Conservation (phyloP, 1,284 basidiomycete genomes). For the Heterobasidion occidentale region DNA sequence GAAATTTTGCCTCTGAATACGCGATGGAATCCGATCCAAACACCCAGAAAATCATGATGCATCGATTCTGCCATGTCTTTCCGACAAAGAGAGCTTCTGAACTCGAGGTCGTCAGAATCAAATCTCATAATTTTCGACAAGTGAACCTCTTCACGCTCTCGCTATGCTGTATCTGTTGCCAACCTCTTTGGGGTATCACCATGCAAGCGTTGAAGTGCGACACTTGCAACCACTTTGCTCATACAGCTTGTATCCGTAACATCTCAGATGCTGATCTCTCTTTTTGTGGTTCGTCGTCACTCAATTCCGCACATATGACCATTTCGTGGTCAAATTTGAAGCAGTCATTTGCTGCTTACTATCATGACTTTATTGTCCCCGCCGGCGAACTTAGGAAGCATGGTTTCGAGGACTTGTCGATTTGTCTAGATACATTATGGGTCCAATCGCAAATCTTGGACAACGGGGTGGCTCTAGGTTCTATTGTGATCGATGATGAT, state of each 20-base stretch:
- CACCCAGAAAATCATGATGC: conserved; percentile 48
- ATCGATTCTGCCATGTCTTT: conserved; percentile 50
- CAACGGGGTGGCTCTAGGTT: conserved; percentile 58
- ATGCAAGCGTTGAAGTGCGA: conserved; percentile 59
- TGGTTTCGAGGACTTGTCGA: conserved; percentile 63
- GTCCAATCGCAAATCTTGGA: conserved; percentile 58
- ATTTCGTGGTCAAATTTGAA: conserved; percentile 43
- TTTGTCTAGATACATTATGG: conserved; percentile 52
- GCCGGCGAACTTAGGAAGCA: conserved; percentile 33
- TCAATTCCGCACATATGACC: conserved; percentile 40
- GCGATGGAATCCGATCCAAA: conserved; percentile 32
- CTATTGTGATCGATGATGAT: conserved; percentile 36
- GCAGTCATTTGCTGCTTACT: conserved; percentile 45
- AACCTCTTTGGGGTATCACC: conserved; percentile 66
- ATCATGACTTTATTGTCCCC: conserved; percentile 34
- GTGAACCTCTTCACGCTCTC: conserved; percentile 68
- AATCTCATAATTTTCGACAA: conserved; percentile 41
- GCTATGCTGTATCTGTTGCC: conserved; percentile 56
- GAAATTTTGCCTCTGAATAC: conserved; percentile 50
- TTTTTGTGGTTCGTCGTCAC: conserved; percentile 28
- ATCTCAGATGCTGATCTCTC: conserved; percentile 18
- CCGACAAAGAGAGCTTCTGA: conserved; percentile 21
- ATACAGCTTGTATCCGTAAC: conserved; percentile 40
- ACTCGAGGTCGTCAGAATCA: conserved; percentile 18
- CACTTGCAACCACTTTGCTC: conserved; percentile 55